phyloP scores from a whole-genome alignment of 345 rosid genomes.

The Heritiera fomes region DNA sequence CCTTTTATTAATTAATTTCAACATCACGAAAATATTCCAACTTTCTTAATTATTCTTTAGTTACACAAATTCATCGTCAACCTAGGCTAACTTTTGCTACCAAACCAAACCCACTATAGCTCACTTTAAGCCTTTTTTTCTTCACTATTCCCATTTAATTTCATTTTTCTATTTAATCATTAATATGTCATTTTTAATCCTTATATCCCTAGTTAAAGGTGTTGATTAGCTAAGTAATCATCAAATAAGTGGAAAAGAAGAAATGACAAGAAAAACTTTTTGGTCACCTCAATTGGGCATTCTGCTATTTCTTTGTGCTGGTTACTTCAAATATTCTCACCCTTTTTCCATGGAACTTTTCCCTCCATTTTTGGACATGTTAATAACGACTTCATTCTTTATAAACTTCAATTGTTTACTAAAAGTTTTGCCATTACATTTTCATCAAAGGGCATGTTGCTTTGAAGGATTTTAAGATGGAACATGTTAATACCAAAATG shows the following conservation, averaged over 20 bases:
- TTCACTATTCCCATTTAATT: neutral
- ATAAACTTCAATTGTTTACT: too few relatives aligned
- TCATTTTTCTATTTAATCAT: neutral
- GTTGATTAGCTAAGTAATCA: neutral
- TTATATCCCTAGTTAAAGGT: neutral
- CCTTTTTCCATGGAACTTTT: too few relatives aligned
- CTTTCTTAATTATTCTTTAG: neutral
- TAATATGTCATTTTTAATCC: neutral
- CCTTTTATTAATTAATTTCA: too few relatives aligned
- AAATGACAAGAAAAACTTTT: too few relatives aligned
- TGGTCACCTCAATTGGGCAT: neutral
- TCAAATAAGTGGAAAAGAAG: neutral
- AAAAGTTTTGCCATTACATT: too few relatives aligned
- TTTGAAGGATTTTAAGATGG: too few relatives aligned
- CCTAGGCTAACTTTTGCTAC: neutral
- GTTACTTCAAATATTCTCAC: too few relatives aligned
- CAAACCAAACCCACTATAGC: neutral
- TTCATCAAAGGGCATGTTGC: too few relatives aligned
- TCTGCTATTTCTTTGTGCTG: neutral
- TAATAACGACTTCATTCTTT: too few relatives aligned
- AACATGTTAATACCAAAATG: too few relatives aligned
- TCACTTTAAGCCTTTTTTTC: neutral
- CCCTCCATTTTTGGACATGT: too few relatives aligned
- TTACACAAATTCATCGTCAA: neutral
- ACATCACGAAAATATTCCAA: constrained; percentile 11